phyloP scores from a whole-genome alignment of 2,329 filamentous ascomycete genomes.

The Pseudogymnoascus sp. region DNA sequence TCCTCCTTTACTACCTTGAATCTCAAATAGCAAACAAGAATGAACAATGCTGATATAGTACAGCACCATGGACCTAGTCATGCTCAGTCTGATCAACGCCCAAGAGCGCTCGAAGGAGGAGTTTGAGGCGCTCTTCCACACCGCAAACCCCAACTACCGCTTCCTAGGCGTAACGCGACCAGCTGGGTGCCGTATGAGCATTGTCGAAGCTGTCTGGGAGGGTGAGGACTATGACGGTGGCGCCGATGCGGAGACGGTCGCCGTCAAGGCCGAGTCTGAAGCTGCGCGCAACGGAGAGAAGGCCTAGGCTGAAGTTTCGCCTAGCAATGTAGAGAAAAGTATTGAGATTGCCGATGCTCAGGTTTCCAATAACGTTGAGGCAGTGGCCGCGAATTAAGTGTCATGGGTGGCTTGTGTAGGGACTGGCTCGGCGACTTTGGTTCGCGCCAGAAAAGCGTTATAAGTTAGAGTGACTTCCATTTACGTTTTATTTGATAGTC shows the following conservation, averaged over 20 bases:
- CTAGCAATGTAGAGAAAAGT: background rate
- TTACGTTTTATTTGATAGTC: background rate
- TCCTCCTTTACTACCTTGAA: background rate
- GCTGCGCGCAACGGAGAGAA: background rate
- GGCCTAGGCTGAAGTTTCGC: background rate
- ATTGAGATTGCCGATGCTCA: background rate
- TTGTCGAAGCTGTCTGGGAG: slow-evolving; percentile 41
- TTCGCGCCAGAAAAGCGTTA: background rate
- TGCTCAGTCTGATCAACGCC: slow-evolving; percentile 43
- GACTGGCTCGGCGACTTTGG: background rate
- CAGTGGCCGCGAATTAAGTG: background rate
- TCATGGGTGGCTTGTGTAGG: background rate
- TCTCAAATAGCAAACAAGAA: background rate
- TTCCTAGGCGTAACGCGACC: slow-evolving; percentile 37
- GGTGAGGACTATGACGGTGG: slow-evolving; percentile 20
- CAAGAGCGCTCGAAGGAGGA: slow-evolving; percentile 41
- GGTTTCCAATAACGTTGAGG: background rate
- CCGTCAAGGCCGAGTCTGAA: background rate
- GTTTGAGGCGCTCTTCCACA: slow-evolving; percentile 37
- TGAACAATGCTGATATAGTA: background rate
- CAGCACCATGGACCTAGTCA: slow-evolving; percentile 41
- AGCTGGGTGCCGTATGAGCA: slow-evolving; percentile 37
- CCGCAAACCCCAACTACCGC: slow-evolving; percentile 34
- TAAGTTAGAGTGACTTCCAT: background rate
- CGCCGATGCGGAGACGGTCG: background rate